Evolutionary conservation across 306 rosid species (phyloP), one percentile per base, ranked within the genome.

Genomic region (Sphenostylis stenocarpa): DNA sequence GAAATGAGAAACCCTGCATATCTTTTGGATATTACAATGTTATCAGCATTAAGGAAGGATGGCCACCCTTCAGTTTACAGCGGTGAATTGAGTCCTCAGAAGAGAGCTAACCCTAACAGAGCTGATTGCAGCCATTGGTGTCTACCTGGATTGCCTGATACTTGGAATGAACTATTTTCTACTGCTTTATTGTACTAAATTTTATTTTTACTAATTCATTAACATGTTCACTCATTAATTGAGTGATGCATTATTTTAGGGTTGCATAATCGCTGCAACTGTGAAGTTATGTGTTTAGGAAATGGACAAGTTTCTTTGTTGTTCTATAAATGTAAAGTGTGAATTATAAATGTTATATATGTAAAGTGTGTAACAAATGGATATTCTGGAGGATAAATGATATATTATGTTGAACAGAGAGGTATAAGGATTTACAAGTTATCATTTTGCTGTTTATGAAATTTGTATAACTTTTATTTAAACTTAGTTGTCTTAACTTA

Each of bases 61-160:
- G 92, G 90, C 0, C 97, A 92, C 75, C 97, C 96, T 0, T 93
- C 97, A 1, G 89, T 92, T 41, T 92, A 92, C 48, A 89, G 90
- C 28, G 96, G 97, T 4, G 94, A 93, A 45, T 74, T 93, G 83
- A 90, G 75, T 51, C 94, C 96, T 1, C 75, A 78, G 49, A 91
- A 93, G 76, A 84, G 85, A 77, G 83, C 92, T 33, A 87, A 89
- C 75, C 96, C 90, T 3, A 83, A 72, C 7, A 81, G 89, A 1
- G 92, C 94, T 38, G 97, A 89, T 84, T 90, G 96, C 69, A 93
- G 97, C 82, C 97, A 89, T 77, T 93, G 96, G 97, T 90, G 97
- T 77, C 92, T 93, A 74, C 94, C 92, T 65, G 96, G 94, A 4
- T 73, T 93, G 77, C 96, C 96, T 67, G 96, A 93, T 83, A 89